A percentile compares a stretch with the other conserved stretches of the same genome.
phyloP scores from a whole-genome alignment of 495 filamentous ascomycete genomes.

The Neohortaea acidophila region DNA sequence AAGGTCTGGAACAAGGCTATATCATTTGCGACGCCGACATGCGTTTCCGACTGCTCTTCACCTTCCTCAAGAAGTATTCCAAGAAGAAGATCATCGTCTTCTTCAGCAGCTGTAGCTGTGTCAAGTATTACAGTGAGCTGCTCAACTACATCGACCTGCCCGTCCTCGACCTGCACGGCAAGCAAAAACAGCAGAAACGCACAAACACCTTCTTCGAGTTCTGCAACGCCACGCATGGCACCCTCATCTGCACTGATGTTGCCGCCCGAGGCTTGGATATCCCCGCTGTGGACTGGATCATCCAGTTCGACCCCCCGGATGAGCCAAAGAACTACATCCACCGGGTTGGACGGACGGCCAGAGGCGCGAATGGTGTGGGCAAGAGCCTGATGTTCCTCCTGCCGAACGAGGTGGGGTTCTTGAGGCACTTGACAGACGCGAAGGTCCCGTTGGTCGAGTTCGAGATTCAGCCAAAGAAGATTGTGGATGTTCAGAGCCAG shows the following conservation, averaged over 20 bases:
- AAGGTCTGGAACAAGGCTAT: slow-evolving; percentile 88
- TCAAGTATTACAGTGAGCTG: slow-evolving; percentile 88
- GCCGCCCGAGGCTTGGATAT: slow-evolving; percentile 91
- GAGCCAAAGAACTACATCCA: slow-evolving; percentile 91
- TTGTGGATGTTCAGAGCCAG: slow-evolving; percentile 82
- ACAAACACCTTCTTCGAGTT: slow-evolving; percentile 99
- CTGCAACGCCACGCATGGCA: slow-evolving; percentile 81
- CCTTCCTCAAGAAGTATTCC: slow-evolving; percentile 79
- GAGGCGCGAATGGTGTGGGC: slow-evolving; percentile 71
- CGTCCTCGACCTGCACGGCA: slow-evolving; percentile 75
- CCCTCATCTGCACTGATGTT: slow-evolving; percentile 90
- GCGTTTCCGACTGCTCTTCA: slow-evolving; percentile 86
- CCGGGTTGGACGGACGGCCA: slow-evolving; percentile 85
- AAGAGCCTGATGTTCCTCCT: slow-evolving; percentile 81
- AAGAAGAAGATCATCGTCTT: slow-evolving; percentile 97
- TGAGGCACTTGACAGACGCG: slow-evolving; percentile 81
- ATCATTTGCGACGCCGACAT: slow-evolving; percentile 85
- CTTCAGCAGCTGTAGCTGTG: slow-evolving; percentile 82
- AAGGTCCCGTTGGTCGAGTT: slow-evolving; percentile 90
- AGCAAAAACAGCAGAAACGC: slow-evolving; percentile 93
- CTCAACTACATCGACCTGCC: slow-evolving; percentile 93
- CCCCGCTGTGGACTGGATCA: slow-evolving; percentile 84
- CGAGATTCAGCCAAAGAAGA: slow-evolving; percentile 82
- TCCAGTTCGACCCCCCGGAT: slow-evolving; percentile 89
- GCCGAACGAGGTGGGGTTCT: slow-evolving; percentile 81